These are phyloP conservation scores for Rhodotorula glutinis DNA, from an alignment of 1,284 basidiomycete species.

Conservation along the genomic window DNA sequence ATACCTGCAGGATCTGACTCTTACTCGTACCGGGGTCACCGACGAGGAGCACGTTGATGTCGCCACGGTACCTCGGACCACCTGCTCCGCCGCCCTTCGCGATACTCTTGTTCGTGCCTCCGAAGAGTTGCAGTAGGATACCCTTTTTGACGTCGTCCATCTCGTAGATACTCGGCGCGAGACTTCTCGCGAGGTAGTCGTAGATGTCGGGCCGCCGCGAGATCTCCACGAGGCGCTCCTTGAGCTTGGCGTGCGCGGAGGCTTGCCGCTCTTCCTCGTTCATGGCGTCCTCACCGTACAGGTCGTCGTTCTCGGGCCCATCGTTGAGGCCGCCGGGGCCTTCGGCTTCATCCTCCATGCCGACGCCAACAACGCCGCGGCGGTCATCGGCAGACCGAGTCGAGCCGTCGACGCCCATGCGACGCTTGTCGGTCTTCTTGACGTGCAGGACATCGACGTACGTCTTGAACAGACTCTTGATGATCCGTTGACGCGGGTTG, in stretches of 20 bases:
- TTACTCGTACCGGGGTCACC: slow-evolving; percentile 98
- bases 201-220: slow-evolving; percentile 79
- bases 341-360: slow-evolving; percentile 40
- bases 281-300: slow-evolving; percentile 53
- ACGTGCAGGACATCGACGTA: slow-evolving; percentile 94
- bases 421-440: slow-evolving; percentile 64
- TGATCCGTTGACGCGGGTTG: slow-evolving; percentile 82
- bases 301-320: slow-evolving; percentile 11
- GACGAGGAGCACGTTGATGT: slow-evolving; percentile 95
- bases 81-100: slow-evolving; percentile 88
- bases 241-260: slow-evolving; percentile 53
- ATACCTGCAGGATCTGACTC: slow-evolving; percentile 84
- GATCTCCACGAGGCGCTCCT: slow-evolving; percentile 64
- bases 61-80: slow-evolving; percentile 91
- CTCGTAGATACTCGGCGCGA: slow-evolving; percentile 95
- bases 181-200: slow-evolving; percentile 74
- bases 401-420: slow-evolving; percentile 73
- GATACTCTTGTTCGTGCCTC: slow-evolving; percentile 95
- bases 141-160: slow-evolving; percentile 99
- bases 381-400: slow-evolving; percentile 60
- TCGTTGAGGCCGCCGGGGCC: slow-evolving; percentile 7
- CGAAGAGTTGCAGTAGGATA: slow-evolving; percentile 90
- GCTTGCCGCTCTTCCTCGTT: slow-evolving; percentile 50
- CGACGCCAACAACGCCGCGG: slow-evolving; percentile 39
- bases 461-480: slow-evolving; percentile 96